These are phyloP conservation scores for Phytophthora lateralis DNA, from an alignment of 352 stramenopile genomes.

Conservation along the genomic window DNA sequence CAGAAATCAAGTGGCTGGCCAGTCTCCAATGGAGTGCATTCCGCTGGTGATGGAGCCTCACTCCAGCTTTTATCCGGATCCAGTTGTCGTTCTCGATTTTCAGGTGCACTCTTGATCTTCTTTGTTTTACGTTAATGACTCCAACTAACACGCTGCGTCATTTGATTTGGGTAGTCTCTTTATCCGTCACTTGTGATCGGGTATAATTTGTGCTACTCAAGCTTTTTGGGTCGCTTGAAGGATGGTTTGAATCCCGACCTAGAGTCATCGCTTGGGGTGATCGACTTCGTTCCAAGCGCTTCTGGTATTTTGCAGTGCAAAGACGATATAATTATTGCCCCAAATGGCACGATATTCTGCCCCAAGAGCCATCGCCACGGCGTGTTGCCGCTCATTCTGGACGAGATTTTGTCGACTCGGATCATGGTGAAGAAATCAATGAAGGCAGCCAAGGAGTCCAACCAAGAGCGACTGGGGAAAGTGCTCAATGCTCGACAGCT, in stretches of 20 bases:
- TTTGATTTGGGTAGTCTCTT: slow-evolving; percentile 79
- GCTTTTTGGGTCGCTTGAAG: slow-evolving; percentile 92
- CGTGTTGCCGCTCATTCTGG: slow-evolving; percentile 96
- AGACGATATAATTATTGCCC: slow-evolving; percentile 71
- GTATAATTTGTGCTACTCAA: slow-evolving; percentile 99
- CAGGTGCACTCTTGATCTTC: slow-evolving; percentile 51
- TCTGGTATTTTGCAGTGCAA: slow-evolving; percentile 54
- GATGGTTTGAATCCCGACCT: slow-evolving; percentile 75
- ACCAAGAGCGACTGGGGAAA: slow-evolving; percentile 64
- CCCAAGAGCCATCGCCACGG: slow-evolving; percentile 93
- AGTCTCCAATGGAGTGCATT: slow-evolving; percentile 93
- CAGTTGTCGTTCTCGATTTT: slow-evolving; percentile 99
- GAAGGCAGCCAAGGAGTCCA: slow-evolving; percentile 88
- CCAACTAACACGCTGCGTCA: background rate
- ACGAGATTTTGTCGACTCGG: slow-evolving; percentile 95
- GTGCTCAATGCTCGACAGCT: slow-evolving; percentile 86
- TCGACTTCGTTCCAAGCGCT: slow-evolving; percentile 51
- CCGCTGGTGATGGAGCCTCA: slow-evolving; percentile 96
- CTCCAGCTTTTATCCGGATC: slow-evolving; percentile 96
- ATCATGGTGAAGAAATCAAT: slow-evolving; percentile 99
- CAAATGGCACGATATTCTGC: slow-evolving; percentile 97
- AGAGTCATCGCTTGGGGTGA: slow-evolving; percentile 67
- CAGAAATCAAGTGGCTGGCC: slow-evolving; percentile 81
- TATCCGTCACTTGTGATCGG: slow-evolving; percentile 99
- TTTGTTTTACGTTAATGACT: background rate